Evolutionary conservation across 1,139 yeast species (phyloP).

Genomic region (Geotrichum histeridarum): DNA sequence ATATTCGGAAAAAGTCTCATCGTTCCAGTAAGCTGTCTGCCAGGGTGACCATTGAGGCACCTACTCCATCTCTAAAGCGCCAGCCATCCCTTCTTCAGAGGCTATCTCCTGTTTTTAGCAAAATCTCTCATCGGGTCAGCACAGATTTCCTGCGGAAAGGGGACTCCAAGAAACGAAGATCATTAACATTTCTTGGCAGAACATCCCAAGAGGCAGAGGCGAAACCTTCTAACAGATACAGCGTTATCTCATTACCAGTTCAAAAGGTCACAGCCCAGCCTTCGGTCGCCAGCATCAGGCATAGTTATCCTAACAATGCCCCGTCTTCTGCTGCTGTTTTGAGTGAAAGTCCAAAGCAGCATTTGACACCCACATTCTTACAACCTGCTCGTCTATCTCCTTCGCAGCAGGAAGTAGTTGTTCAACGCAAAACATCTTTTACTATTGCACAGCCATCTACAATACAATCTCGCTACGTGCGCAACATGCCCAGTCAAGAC

Average conservation of each 20-base stretch:
- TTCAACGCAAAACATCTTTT: neutral
- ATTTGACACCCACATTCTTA: neutral
- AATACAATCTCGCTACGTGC: neutral
- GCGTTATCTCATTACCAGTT: constrained; percentile 1
- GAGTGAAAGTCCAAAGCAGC: neutral
- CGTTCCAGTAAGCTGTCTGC: neutral
- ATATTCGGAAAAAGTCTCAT: neutral
- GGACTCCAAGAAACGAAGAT: constrained; percentile 6
- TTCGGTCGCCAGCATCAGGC: neutral
- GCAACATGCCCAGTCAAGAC: constrained; percentile 2
- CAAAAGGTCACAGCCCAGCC: neutral
- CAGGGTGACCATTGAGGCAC: constrained; percentile 1
- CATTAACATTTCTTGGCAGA: constrained; percentile 3
- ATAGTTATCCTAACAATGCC: constrained; percentile 1
- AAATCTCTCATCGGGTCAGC: constrained; percentile 8
- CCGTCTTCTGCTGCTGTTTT: neutral
- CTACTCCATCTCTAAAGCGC: neutral
- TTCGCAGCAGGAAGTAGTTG: neutral
- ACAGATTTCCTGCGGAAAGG: neutral
- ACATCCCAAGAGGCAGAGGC: neutral
- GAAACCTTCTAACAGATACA: neutral
- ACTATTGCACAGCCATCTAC: neutral
- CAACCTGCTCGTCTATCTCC: neutral
- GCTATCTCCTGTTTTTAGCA: constrained; percentile 6
- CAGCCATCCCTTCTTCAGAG: constrained; percentile 5